phyloP scores from a whole-genome alignment of 495 filamentous ascomycete species.

The Trypethelium eluteriae region DNA sequence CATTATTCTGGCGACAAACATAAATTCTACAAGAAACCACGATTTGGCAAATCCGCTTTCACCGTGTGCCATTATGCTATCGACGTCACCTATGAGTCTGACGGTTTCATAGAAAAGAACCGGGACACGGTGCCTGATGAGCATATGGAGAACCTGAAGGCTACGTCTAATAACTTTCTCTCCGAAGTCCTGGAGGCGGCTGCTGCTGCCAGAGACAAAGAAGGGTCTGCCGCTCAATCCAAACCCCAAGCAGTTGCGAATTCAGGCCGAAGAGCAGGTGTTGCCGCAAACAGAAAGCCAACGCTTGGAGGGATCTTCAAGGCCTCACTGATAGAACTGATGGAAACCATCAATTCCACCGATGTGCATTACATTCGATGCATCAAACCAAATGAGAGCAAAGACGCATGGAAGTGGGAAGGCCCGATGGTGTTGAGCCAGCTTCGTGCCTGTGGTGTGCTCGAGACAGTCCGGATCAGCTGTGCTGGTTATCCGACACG shows the following conservation, averaged over 20 bases:
- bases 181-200: constrained; percentile 77
- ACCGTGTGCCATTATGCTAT: constrained; percentile 98
- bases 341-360: constrained; percentile 94
- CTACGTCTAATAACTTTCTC: constrained; percentile 80
- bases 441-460: constrained; percentile 93
- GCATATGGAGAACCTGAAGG: constrained; percentile 83
- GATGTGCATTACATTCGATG: constrained; percentile 99
- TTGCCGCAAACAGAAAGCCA: constrained; percentile 89
- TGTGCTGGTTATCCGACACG: constrained; percentile 95
- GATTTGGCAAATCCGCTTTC: constrained; percentile 95
- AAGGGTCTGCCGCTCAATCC: constrained; percentile 60
- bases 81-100: constrained; percentile 98
- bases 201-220: constrained; percentile 81
- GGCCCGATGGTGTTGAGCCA: constrained; percentile 98
- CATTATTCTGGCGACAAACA: constrained; percentile 87
- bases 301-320: constrained; percentile 98
- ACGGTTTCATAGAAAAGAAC: constrained; percentile 99
- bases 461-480: constrained; percentile 96
- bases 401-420: constrained; percentile 96
- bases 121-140: constrained; percentile 97
- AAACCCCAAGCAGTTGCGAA: constrained; percentile 52
- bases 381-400: constrained; percentile 98
- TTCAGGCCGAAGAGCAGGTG: constrained; percentile 72
- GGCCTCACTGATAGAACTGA: constrained; percentile 93
- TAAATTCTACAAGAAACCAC: constrained; percentile 96